Conservation (phyloP, 2,329 filamentous ascomycete genomes). For the Corynespora cassiicola region DNA sequence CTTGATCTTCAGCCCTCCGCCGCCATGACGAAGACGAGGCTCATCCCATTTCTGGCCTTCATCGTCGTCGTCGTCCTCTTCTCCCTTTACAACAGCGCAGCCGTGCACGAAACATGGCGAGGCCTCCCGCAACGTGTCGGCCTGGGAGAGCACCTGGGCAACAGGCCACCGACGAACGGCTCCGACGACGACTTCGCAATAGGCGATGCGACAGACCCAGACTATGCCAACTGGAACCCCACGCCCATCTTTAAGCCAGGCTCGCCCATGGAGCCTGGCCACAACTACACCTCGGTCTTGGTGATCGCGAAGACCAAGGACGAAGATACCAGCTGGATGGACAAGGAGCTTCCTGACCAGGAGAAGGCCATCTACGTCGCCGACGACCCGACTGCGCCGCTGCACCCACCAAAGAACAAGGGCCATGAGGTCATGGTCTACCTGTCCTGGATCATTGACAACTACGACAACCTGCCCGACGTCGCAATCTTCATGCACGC, state of each 20-base stretch:
- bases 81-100: slow-evolving; percentile 45
- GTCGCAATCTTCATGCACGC: slow-evolving; percentile 68
- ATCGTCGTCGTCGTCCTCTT: slow-evolving; percentile 41
- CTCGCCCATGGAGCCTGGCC: slow-evolving; percentile 47
- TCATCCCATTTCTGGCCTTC: slow-evolving; percentile 39
- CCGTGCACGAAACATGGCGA: slow-evolving; percentile 43
- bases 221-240: slow-evolving; percentile 48
- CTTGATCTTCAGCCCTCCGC: neutral
- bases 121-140: slow-evolving; percentile 49
- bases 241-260: slow-evolving; percentile 39
- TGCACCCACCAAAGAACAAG: slow-evolving; percentile 63
- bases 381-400: slow-evolving; percentile 54
- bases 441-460: slow-evolving; percentile 66
- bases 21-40: slow-evolving; percentile 36
- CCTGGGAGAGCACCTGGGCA: slow-evolving; percentile 43
- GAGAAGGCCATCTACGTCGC: slow-evolving; percentile 58
- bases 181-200: slow-evolving; percentile 4
- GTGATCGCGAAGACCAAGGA: slow-evolving; percentile 60
- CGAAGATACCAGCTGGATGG: slow-evolving; percentile 64
- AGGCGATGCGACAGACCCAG: slow-evolving; percentile 23
- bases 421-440: slow-evolving; percentile 70
- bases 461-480: slow-evolving; percentile 65
- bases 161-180: slow-evolving; percentile 15
- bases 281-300: slow-evolving; percentile 60
- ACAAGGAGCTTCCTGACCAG: slow-evolving; percentile 57